These are phyloP conservation scores for Aegilops speltoides DNA, from an alignment of 176 grass and related monocot genomes.

Conservation along the genomic window DNA sequence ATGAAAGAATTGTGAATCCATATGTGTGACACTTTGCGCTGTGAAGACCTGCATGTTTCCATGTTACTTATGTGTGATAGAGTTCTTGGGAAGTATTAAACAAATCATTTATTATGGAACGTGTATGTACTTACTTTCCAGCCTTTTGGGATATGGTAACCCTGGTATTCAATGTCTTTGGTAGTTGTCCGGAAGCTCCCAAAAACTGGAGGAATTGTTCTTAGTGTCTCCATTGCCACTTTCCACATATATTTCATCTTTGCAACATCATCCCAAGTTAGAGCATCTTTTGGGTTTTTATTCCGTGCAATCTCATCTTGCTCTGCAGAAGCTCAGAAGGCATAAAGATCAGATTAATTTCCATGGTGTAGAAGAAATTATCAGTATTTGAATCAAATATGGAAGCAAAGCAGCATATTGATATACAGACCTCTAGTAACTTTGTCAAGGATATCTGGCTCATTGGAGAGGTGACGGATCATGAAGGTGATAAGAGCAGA, in stretches of 20 bases:
- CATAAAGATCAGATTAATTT: neutral
- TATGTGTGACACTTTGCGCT: conserved; percentile 43
- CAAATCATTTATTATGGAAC: neutral
- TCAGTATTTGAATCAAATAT: neutral
- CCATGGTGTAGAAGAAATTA: neutral
- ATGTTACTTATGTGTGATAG: neutral
- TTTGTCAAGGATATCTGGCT: conserved; percentile 10
- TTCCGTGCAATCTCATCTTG: conserved; percentile 23
- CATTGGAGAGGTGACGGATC: conserved; percentile 37
- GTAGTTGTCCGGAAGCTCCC: conserved; percentile 41
- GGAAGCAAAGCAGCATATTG: neutral
- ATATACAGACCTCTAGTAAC: neutral
- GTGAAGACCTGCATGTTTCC: conserved; percentile 29
- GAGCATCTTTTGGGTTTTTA: neutral
- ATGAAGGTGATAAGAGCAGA: conserved; percentile 52
- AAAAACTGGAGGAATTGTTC: conserved; percentile 40
- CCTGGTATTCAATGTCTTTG: conserved; percentile 38
- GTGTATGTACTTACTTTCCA: conserved; percentile 26
- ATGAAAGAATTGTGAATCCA: conserved; percentile 38
- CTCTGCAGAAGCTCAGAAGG: neutral
- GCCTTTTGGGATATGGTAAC: conserved; percentile 41
- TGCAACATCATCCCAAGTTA: conserved; percentile 36
- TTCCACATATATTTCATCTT: conserved; percentile 56
- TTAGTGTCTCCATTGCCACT: conserved; percentile 40
- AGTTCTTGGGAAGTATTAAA: neutral